Percentiles rank a stretch among this genome's conserved stretches.
phyloP scores from a whole-genome alignment of 1,139 yeast species.

The Pichia sp. region DNA sequence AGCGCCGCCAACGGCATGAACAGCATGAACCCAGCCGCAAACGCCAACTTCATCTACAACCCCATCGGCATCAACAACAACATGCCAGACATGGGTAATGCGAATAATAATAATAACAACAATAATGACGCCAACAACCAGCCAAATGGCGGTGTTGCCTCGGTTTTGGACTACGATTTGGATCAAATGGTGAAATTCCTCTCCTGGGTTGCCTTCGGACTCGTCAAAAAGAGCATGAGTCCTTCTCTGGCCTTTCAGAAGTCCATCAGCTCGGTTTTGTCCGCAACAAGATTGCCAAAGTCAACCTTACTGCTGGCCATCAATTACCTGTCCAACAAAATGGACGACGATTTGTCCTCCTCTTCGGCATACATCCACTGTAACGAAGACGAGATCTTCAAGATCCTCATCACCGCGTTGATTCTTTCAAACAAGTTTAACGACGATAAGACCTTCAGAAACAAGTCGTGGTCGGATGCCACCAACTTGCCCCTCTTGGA shows the following conservation, averaged over 20 bases:
- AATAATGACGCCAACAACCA: constrained; percentile 5
- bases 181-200: constrained; percentile 70
- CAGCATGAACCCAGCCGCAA: background rate
- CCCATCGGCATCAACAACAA: background rate
- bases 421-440: constrained; percentile 89
- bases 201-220: constrained; percentile 32
- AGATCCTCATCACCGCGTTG: constrained; percentile 63
- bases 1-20: background rate
- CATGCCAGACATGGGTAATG: background rate
- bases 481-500: constrained; percentile 65
- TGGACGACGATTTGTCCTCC: constrained; percentile 26
- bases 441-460: constrained; percentile 94
- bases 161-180: constrained; percentile 74
- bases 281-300: constrained; percentile 86
- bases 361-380: constrained; percentile 6
- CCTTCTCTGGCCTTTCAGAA: constrained; percentile 56
- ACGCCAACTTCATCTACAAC: background rate
- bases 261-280: constrained; percentile 63
- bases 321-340: constrained; percentile 58
- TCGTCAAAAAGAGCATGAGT: constrained; percentile 33
- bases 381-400: constrained; percentile 46
- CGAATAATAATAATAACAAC: constrained; percentile 7
- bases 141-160: constrained; percentile 58
- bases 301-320: constrained; percentile 75
- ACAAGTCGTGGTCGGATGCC: constrained; percentile 93